Evolutionary conservation across 495 filamentous ascomycete genomes (phyloP).

Genomic region (Venustampulla echinocandica): DNA sequence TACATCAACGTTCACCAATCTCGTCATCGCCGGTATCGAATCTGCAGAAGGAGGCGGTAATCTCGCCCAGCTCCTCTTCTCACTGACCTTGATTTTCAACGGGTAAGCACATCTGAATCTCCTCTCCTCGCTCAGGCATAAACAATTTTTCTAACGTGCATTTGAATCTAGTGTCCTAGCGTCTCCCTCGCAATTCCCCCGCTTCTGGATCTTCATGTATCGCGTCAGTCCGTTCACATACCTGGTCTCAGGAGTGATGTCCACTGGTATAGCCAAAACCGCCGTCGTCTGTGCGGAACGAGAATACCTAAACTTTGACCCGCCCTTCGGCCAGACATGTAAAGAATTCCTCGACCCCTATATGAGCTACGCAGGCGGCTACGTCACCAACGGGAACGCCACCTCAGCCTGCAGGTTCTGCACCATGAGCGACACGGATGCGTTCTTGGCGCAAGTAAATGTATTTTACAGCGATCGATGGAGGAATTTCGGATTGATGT

Average conservation of each 20-base stretch:
- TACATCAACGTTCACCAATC: conserved; percentile 58
- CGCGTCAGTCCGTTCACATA: conserved; percentile 69
- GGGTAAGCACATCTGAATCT: conserved; percentile 45
- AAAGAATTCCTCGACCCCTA: conserved; percentile 46
- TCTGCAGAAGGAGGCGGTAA: conserved; percentile 57
- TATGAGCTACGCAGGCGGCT: conserved; percentile 37
- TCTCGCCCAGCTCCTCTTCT: conserved; percentile 63
- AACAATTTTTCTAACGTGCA: neutral
- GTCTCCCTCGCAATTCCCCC: conserved; percentile 44
- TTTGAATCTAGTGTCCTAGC: conserved; percentile 22
- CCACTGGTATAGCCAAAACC: conserved; percentile 51
- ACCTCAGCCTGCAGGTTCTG: conserved; percentile 55
- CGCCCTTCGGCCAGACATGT: conserved; percentile 47
- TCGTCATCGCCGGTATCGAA: conserved; percentile 41
- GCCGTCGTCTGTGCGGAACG: conserved; percentile 48
- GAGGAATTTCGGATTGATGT: conserved; percentile 34
- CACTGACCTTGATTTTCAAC: conserved; percentile 56
- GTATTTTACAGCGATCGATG: conserved; percentile 37
- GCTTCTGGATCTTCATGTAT: conserved; percentile 86
- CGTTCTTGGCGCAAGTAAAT: conserved; percentile 43
- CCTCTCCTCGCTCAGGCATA: neutral
- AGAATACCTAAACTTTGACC: conserved; percentile 49
- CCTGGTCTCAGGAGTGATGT: conserved; percentile 55
- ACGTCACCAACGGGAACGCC: conserved; percentile 39
- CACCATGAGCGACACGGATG: conserved; percentile 48